A percentile compares a stretch with the other conserved stretches of the same genome.
phyloP scores from a whole-genome alignment of 768 basidiomycete species.

The Gloeostereum incarnatum region DNA sequence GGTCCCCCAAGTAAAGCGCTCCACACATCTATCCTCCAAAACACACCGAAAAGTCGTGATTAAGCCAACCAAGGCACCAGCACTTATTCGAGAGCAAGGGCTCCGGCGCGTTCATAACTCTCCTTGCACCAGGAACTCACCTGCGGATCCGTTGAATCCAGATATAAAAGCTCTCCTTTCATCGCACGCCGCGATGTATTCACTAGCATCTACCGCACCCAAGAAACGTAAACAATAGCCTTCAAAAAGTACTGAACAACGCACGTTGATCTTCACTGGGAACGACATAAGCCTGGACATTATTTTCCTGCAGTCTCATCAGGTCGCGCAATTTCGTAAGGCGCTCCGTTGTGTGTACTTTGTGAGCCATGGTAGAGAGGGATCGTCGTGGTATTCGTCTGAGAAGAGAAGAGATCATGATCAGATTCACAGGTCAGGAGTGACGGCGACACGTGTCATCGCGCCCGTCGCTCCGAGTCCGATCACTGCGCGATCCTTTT shows the following conservation, averaged over 20 bases:
- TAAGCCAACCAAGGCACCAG: too few species aligned
- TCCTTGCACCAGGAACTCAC: conserved; percentile 24
- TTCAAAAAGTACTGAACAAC: conserved; percentile 16
- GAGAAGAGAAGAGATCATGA: too few species aligned
- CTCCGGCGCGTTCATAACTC: conserved; percentile 10
- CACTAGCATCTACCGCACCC: conserved; percentile 65
- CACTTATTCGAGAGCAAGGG: conserved; percentile 9
- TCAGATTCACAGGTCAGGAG: too few species aligned
- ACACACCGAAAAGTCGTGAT: too few species aligned
- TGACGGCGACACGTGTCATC: too few species aligned
- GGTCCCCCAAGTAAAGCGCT: too few species aligned
- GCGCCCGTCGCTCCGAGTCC: too few species aligned
- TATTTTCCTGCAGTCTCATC: conserved; percentile 43
- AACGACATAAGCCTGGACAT: conserved; percentile 68
- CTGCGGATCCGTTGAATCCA: conserved; percentile 92
- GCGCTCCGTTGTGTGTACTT: conserved; percentile 54
- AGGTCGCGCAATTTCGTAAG: conserved; percentile 57
- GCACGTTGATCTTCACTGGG: conserved; percentile 91
- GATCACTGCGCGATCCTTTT: too few species aligned
- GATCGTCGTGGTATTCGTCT: too few species aligned
- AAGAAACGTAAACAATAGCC: conserved; percentile 1
- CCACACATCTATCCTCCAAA: too few species aligned
- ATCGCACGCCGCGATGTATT: conserved; percentile 83
- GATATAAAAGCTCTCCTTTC: conserved; percentile 82
- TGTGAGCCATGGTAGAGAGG: conserved; percentile 21